Evolutionary conservation across 1,284 basidiomycete species (phyloP).

Genomic region (Cutaneotrichosporon sp.): DNA sequence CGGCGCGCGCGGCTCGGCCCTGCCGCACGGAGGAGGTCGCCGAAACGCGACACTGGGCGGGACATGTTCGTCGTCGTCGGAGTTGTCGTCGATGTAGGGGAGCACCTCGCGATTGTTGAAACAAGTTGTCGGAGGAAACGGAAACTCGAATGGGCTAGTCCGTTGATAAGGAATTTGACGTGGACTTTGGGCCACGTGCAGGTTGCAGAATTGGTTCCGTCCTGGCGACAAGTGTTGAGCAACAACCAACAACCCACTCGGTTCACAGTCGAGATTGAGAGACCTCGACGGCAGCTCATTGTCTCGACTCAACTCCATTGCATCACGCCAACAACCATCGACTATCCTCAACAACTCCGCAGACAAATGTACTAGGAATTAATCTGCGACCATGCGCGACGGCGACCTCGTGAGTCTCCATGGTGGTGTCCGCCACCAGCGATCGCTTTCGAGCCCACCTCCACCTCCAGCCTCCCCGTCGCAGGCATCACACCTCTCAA

Average conservation of each 20-base stretch:
- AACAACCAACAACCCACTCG: too few relatives aligned
- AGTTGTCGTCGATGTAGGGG: background rate
- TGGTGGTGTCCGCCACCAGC: background rate
- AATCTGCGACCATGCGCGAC: slow-evolving; percentile 7
- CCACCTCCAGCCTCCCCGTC: too few relatives aligned
- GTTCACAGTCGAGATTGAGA: too few relatives aligned
- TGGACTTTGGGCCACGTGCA: background rate
- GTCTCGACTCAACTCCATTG: too few relatives aligned
- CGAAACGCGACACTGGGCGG: slow-evolving; percentile 4
- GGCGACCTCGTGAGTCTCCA: slow-evolving; percentile 15
- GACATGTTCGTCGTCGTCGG: background rate
- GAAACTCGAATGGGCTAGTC: background rate
- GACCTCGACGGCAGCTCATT: too few relatives aligned
- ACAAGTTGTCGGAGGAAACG: background rate
- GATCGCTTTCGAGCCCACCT: background rate
- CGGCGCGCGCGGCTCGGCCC: slow-evolving; percentile 10
- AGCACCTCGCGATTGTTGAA: background rate
- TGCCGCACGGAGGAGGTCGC: slow-evolving; percentile 9
- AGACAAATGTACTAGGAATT: slow-evolving; percentile 6
- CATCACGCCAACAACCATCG: too few relatives aligned
- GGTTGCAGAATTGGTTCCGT: background rate
- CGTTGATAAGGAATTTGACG: background rate
- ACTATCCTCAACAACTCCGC: too few relatives aligned
- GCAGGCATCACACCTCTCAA: too few relatives aligned
- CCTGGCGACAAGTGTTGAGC: too few relatives aligned